phyloP scores from a whole-genome alignment of 306 rosid species.

The Cucumis hystrix region DNA sequence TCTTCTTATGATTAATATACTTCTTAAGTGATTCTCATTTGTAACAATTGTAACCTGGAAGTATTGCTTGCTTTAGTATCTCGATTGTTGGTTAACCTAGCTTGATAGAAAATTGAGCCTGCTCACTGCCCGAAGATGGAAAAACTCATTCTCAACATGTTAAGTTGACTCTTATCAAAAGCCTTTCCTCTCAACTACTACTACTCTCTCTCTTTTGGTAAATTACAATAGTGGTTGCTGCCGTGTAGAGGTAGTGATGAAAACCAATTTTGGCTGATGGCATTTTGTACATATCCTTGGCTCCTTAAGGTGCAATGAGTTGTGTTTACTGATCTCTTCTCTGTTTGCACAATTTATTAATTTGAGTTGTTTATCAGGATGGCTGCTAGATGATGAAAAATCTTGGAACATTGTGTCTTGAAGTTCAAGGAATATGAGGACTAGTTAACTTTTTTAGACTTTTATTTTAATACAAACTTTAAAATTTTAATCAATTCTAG shows the following conservation, averaged over 20 bases:
- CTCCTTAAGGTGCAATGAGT: neutral
- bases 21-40: neutral
- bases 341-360: neutral
- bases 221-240: neutral
- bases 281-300: neutral
- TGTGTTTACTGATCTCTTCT: neutral
- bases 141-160: neutral
- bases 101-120: neutral
- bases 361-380: no score
- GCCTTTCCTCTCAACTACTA: slow-evolving; percentile 3
- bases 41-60: neutral
- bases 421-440: no score
- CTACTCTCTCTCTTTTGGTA: neutral
- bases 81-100: neutral
- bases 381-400: no score
- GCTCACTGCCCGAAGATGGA: neutral
- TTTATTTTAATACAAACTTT: no score
- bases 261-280: neutral
- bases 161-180: neutral
- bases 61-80: neutral
- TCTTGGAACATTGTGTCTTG: no score
- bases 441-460: no score
- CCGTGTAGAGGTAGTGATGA: slow-evolving; percentile 5
- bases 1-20: neutral
- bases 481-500: no score